These are phyloP conservation scores for Boletus speciosus DNA, from an alignment of 768 basidiomycete species.

Conservation along the genomic window DNA sequence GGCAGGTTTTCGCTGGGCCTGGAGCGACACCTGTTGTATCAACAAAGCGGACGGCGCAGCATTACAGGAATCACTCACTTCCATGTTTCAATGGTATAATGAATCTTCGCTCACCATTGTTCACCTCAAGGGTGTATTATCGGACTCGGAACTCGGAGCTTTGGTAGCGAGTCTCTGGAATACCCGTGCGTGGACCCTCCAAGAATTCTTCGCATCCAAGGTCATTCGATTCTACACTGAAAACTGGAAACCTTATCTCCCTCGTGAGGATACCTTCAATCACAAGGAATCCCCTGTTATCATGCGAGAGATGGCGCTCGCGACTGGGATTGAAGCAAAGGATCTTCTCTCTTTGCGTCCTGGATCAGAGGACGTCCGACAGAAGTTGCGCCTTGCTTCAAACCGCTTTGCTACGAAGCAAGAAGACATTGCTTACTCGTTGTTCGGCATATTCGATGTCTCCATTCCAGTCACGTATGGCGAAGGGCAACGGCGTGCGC, in stretches of 20 bases:
- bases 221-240: conserved; percentile 20
- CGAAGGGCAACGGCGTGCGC: conserved; percentile 21
- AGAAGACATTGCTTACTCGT: conserved; percentile 27
- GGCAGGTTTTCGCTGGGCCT: conserved; percentile 20
- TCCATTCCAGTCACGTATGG: conserved; percentile 21
- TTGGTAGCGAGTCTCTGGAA: conserved; percentile 21
- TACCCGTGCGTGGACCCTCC: conserved; percentile 23
- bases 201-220: conserved; percentile 24
- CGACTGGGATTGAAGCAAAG: conserved; percentile 5
- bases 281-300: conserved; percentile 18
- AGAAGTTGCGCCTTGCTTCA: conserved; percentile 22
- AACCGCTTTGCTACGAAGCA: conserved; percentile 18
- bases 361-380: conserved; percentile 12
- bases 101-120: conserved; percentile 24
- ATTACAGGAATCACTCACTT: conserved; percentile 22
- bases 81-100: conserved; percentile 30
- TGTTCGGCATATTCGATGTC: conserved; percentile 26
- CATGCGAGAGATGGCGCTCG: conserved; percentile 20
- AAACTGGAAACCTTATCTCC: conserved; percentile 25
- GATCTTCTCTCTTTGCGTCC: conserved; percentile 12
- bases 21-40: conserved; percentile 27
- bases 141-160: conserved; percentile 4
- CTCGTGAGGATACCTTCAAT: conserved; percentile 1
- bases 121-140: conserved; percentile 16
- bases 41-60: conserved; percentile 14